A percentile compares a stretch with the other conserved stretches of the same genome.
Conservation (phyloP, 2,329 filamentous ascomycete genomes). For the Dothistroma septosporum region DNA sequence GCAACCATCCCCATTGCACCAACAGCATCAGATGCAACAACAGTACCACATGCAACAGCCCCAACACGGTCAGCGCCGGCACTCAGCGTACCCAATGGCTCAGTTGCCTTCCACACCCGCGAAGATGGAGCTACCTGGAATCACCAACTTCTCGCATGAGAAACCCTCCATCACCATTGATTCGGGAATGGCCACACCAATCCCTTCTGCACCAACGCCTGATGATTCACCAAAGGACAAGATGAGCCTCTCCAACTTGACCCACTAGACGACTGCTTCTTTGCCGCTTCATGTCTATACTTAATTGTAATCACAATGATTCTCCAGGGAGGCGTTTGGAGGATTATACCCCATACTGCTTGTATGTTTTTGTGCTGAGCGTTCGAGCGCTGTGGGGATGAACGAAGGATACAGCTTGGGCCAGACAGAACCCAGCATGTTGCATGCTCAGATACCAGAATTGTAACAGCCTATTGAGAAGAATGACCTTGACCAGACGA, state of each 20-base stretch:
- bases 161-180: constrained; percentile 23
- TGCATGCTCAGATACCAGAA: not conserved
- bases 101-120: constrained; percentile 20
- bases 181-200: constrained; percentile 29
- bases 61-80: constrained; percentile 21
- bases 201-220: constrained; percentile 25
- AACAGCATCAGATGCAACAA: constrained; percentile 23
- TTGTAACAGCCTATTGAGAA: not conserved
- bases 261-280: constrained; percentile 23
- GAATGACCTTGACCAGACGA: not conserved
- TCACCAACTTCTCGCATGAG: constrained; percentile 21
- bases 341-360: constrained; percentile 8
- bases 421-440: not conserved
- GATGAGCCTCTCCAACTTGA: constrained; percentile 39
- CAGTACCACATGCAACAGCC: constrained; percentile 27
- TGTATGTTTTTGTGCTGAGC: constrained; percentile 8
- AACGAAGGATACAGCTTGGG: constrained; percentile 1
- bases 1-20: constrained; percentile 23
- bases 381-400: constrained; percentile 7
- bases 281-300: constrained; percentile 11
- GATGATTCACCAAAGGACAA: constrained; percentile 37
- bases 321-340: constrained; percentile 5
- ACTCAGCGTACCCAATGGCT: constrained; percentile 20
- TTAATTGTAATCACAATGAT: constrained; percentile 7
- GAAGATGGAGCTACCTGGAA: constrained; percentile 28